Base-by-base conservation (phyloP, 2,329 filamentous ascomycete genomes). In the Boeremia lycopersici region DNA sequence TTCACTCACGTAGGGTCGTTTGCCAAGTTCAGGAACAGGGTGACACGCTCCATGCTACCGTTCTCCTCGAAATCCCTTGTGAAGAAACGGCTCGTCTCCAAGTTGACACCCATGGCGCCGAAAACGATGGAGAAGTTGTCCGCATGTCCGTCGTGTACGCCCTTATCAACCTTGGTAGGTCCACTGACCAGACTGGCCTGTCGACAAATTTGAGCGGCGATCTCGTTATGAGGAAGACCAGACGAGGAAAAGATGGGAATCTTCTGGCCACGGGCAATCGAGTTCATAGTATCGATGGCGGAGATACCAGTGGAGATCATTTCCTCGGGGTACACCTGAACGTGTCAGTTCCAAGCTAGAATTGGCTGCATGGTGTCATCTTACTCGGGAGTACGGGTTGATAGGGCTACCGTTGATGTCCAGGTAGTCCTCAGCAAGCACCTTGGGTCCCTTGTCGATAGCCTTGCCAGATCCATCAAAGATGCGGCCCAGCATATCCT, bases 41-140 rank as follows among this genome's bases (percentile, higher is more conserved):
- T 98, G 68, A 91, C 89, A 79, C 95, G 91, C 82, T 97, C 95
- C 88, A 99, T 87, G 80, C 91, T 96, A 68, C 96, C 96, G 78
- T 99, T 99, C 85, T 99, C 92, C 78, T 99, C 95, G 73, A 99
- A 99, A 73, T 99, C 95, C 64, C 91, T 86, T 33, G 93, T 98
- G 83, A 99, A 99, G 86, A 99, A 99, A 69, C 95, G 90, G 70
- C 90, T 91, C 29, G 95, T 99, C 77, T 99, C 95, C 88, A 99
- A 87, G 82, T 99, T 99, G 69, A 99, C 95, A 92, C 95, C 95
- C 95, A 99, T 99, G 73, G 95, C 95, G 74, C 91, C 96, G 75
- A 99, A 99, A 53, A 99, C 95, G 71, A 99, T 99, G 57, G 93
- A 97, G 85, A 99, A 99, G 83, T 99, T 99, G 74, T 99, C 95